Evolutionary conservation across 495 filamentous ascomycete species (phyloP).

Genomic region (Alectoria sarmentosa): DNA sequence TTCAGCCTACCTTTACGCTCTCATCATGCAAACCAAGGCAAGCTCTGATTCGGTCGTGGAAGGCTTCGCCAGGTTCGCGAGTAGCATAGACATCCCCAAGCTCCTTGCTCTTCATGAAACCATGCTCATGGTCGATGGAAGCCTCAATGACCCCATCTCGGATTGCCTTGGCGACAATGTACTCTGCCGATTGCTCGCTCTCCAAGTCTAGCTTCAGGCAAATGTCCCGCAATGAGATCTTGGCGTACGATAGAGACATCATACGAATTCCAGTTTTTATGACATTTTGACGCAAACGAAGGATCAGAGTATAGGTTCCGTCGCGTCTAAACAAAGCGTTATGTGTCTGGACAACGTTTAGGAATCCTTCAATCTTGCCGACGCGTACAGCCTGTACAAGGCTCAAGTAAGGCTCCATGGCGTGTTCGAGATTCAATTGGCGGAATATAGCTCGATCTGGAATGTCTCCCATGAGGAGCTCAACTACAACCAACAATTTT

Average conservation of each 20-base stretch:
- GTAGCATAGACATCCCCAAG: constrained; percentile 93
- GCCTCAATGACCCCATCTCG: constrained; percentile 97
- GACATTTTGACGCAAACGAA: constrained; percentile 93
- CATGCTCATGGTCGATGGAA: constrained; percentile 83
- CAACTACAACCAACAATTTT: constrained; percentile 89
- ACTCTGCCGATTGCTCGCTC: constrained; percentile 93
- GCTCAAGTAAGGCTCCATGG: constrained; percentile 84
- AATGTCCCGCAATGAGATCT: constrained; percentile 95
- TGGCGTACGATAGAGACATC: constrained; percentile 96
- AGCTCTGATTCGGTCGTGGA: constrained; percentile 91
- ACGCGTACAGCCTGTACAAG: constrained; percentile 93
- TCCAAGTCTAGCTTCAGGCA: constrained; percentile 90
- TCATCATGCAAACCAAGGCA: constrained; percentile 91
- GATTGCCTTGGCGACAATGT: constrained; percentile 98
- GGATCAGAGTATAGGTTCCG: constrained; percentile 90
- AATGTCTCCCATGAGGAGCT: constrained; percentile 97
- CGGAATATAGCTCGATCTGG: constrained; percentile 93
- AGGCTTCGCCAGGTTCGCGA: constrained; percentile 88
- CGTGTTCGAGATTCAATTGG: constrained; percentile 71
- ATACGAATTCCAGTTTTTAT: constrained; percentile 99
- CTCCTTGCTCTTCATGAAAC: constrained; percentile 98
- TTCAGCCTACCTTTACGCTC: constrained; percentile 76
- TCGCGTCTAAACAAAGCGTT: constrained; percentile 81
- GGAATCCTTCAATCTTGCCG: constrained; percentile 87
- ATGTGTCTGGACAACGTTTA: constrained; percentile 72